Base-by-base conservation (phyloP, 1,139 yeast species). In the Dujonia santamariae region DNA sequence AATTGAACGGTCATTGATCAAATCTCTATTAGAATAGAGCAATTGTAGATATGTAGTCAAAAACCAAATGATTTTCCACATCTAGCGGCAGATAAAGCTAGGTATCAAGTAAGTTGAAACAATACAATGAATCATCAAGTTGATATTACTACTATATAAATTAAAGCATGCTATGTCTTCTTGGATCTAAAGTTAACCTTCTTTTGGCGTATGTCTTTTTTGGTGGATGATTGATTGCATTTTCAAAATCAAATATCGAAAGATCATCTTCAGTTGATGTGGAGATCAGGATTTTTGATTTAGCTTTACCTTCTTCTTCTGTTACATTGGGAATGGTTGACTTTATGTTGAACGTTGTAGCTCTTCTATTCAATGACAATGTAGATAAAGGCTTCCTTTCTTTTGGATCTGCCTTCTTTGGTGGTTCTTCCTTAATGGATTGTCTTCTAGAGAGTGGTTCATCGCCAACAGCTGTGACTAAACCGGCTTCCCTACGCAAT, bases 401-500 rank as follows among this genome's bases (percentile, higher is more conserved):
- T n/a, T 28, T 19, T 24, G 12, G 26, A 11, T n/a, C 13, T 13
- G 9, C 15, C 19, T 13, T 26, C 6, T 9, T 13, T 8, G 19
- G 15, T 13, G 32, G 32, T 6, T 46, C 46, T n/a, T 50, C 56
- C 4, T 56, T 56, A 3, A 62, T 63, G 2, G 88, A n/a, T n/a
- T n/a, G n/a, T n/a, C n/a, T n/a, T 43, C n/a, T n/a, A n/a, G n/a
- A n/a, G n/a, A 29, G 15, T 13, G 32, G 32, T 6, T 46, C 46
- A 12, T 50, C 56, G 4, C 56, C 56, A 3, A 62, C 63, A 2
- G 88, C 88, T 51, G 79, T 84, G 7, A 74, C 74, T 31, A 80
- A 60, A 24, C 66, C 82, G 0, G 82, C 69, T 26, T 80, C 79
- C 44, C 95, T 66, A 49, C 95, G 71, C 19, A 83, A 72, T 48